Evolutionary conservation across 2,329 filamentous ascomycete species (phyloP).

Genomic region (Fusarium sp.): DNA sequence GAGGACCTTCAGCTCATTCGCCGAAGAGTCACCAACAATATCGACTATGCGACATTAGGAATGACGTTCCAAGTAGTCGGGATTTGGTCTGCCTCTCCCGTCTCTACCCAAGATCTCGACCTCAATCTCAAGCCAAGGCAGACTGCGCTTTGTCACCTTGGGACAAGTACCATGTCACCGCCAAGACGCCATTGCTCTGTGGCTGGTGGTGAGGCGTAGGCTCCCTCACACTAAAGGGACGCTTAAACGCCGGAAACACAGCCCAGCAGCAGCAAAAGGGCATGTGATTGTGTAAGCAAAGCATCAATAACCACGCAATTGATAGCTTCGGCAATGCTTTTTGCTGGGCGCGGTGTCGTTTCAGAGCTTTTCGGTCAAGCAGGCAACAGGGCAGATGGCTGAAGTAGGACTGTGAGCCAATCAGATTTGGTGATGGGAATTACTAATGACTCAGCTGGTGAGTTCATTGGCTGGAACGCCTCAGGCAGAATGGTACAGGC

Average conservation of each 20-base stretch:
- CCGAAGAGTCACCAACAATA: neutral
- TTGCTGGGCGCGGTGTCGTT: neutral
- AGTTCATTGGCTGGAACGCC: neutral
- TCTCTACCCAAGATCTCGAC: neutral
- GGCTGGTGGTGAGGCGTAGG: conserved; percentile 19
- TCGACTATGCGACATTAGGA: neutral
- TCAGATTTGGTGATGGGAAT: neutral
- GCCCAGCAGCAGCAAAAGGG: neutral
- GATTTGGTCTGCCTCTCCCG: neutral
- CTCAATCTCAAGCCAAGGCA: conserved; percentile 13
- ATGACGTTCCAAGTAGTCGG: neutral
- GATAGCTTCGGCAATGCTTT: neutral
- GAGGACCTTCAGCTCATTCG: neutral
- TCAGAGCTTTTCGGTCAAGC: neutral
- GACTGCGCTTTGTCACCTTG: conserved; percentile 15
- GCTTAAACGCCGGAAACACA: neutral
- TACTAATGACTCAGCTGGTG: neutral
- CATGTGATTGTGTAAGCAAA: conserved; percentile 14
- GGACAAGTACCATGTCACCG: neutral
- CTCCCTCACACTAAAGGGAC: conserved; percentile 33
- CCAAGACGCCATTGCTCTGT: neutral
- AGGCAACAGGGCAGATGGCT: conserved; percentile 24
- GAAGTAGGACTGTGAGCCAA: conserved; percentile 4
- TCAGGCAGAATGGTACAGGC: conserved; percentile 10
- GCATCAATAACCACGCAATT: neutral